Conservation (phyloP, 164 flowering plant genomes). For the Litsea cubeba region DNA sequence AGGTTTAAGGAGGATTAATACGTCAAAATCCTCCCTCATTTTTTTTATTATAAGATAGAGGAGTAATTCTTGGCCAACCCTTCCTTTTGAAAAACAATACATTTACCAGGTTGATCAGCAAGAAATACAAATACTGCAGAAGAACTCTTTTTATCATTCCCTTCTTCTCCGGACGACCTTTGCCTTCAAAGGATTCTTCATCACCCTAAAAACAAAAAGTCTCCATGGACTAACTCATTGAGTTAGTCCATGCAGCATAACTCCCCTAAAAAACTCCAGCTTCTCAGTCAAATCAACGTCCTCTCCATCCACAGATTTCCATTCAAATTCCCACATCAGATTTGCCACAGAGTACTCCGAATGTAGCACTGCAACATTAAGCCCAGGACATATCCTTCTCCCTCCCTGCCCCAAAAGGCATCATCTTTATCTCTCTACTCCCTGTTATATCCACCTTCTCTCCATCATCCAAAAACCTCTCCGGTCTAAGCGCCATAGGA, state of each 20-base stretch:
- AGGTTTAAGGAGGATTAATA: too few species aligned
- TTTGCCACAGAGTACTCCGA: conserved; percentile 30
- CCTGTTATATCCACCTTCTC: conserved; percentile 31
- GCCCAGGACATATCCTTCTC: conserved; percentile 28
- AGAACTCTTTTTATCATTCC: too few species aligned
- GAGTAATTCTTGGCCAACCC: too few species aligned
- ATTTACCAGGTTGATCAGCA: too few species aligned
- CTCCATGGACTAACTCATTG: too few species aligned
- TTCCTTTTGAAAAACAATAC: too few species aligned
- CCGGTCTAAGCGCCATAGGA: conserved; percentile 39
- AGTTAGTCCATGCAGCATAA: too few species aligned
- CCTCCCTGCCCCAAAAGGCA: conserved; percentile 50
- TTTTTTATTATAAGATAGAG: too few species aligned
- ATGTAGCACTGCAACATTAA: conserved; percentile 21
- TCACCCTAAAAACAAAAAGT: too few species aligned
- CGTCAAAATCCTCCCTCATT: too few species aligned
- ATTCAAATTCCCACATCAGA: conserved; percentile 32
- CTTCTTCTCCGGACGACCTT: neutral
- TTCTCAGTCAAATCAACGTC: conserved; percentile 44
- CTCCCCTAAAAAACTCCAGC: conserved; percentile 31
- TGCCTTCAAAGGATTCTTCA: conserved; percentile 42
- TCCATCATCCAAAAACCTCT: conserved; percentile 30
- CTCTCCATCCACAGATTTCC: conserved; percentile 32
- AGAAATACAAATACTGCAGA: too few species aligned
- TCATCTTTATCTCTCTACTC: conserved; percentile 45